A percentile compares a stretch with the other conserved stretches of the same genome.
Evolutionary conservation across 495 filamentous ascomycete species (phyloP).

Genomic region (Rostrohypoxylon terebratum): DNA sequence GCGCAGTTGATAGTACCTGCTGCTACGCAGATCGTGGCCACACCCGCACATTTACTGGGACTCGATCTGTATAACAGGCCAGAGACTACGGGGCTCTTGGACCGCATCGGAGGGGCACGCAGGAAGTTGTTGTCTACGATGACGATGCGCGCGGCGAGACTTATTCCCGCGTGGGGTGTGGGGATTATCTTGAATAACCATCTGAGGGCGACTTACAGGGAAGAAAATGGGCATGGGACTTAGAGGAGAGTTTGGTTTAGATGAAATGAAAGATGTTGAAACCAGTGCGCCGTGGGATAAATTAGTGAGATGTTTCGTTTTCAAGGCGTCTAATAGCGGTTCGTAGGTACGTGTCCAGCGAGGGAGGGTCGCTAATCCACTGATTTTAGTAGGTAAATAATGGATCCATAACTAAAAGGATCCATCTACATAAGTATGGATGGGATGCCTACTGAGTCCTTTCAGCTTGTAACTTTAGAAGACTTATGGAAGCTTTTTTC

Average conservation of each 20-base stretch:
- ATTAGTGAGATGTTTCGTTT: background rate
- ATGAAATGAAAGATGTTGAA: background rate
- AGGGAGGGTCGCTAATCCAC: too few relatives aligned
- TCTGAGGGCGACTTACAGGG: background rate
- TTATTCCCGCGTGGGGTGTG: background rate
- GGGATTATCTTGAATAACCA: background rate
- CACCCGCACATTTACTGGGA: background rate
- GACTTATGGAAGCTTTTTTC: too few relatives aligned
- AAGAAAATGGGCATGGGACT: background rate
- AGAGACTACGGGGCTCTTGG: background rate
- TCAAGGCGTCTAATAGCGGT: too few relatives aligned
- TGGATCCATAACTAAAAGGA: too few relatives aligned
- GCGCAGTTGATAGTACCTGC: background rate
- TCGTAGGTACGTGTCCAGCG: too few relatives aligned
- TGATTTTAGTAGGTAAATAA: too few relatives aligned
- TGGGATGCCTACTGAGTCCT: too few relatives aligned
- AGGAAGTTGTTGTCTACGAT: background rate
- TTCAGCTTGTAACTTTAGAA: too few relatives aligned
- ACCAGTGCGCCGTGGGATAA: background rate
- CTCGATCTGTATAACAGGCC: background rate
- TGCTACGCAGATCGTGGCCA: background rate
- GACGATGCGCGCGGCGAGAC: background rate
- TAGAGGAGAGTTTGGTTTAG: background rate
- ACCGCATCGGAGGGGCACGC: background rate
- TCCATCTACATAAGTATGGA: too few relatives aligned